Base-by-base conservation (phyloP, 192 early-diverging fungal species). In the Spizellomyces punctatus region DNA sequence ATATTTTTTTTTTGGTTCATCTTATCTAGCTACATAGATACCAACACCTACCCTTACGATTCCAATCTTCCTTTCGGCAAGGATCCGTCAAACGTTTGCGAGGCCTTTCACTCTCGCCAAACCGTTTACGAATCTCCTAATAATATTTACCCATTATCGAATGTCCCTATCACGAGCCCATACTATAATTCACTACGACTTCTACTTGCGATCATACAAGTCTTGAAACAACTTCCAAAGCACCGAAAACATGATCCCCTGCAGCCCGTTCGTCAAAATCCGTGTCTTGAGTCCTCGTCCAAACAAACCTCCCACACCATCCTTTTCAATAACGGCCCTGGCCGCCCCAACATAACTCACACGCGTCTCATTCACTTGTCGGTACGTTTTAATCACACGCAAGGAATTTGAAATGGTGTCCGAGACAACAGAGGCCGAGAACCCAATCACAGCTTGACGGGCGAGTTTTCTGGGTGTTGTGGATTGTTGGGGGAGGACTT, bases 171-270 rank as follows among this genome's bases (percentile, higher is more conserved):
- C 27, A 36, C 27, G 3, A 36, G 27, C 27, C n/a, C n/a, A n/a
- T n/a, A n/a, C n/a, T n/a, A n/a, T n/a, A n/a, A 3, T 36, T 3
- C 27, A 36, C 27, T 36, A 36, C 1, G 27, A 36, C 1, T 36
- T 36, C 27, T n/a, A 36, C 27, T 36, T 36, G 27, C 27, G 27
- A 36, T 36, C 27, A 36, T 36, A 65, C 63, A 65, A 48, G 63
- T 65, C 63, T 46, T 65, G 42, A 0, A 65, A 65, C 63, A 77
- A 4, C 71, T 81, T 81, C 80, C 77, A 81, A 12, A 81, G 63
- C 12, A 81, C 78, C 19, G 74, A 77, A 52, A 81, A 81, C 80
- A 81, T 78, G 52, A 78, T 80, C 12, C 80, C 78, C 68, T 81
- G 80, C 42, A 81, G 49, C 16, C 80, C 80, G 63, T 80, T 81